These are phyloP conservation scores for Fraxinus nigra DNA, from an alignment of 305 asterid species.

Conservation along the genomic window DNA sequence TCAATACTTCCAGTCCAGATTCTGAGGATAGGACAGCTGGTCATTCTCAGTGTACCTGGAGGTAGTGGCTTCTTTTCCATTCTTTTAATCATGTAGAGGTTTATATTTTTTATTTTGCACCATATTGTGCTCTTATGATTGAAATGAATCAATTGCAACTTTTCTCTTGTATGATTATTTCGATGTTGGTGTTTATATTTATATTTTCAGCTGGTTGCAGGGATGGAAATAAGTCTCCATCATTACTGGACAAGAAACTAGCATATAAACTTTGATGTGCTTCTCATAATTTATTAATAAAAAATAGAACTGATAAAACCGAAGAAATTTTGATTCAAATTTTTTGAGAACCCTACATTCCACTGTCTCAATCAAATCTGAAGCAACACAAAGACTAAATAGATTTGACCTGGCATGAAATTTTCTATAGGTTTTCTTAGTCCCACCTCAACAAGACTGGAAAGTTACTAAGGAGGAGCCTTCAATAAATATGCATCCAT, in stretches of 20 bases:
- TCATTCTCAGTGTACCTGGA: conserved; percentile 93
- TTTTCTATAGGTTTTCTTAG: background rate
- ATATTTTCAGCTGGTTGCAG: background rate
- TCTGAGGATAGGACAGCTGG: conserved; percentile 89
- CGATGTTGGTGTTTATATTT: background rate
- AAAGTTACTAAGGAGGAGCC: background rate
- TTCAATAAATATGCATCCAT: background rate
- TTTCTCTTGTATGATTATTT: conserved; percentile 1
- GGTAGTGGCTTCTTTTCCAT: conserved; percentile 42
- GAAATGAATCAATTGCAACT: conserved; percentile 2
- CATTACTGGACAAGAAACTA: background rate
- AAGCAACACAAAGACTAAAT: background rate
- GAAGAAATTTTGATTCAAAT: background rate
- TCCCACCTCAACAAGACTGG: background rate
- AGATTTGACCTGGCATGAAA: background rate
- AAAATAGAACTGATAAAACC: background rate
- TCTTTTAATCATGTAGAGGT: conserved; percentile 14
- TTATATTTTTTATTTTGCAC: conserved; percentile 2
- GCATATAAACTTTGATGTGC: background rate
- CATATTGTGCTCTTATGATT: background rate
- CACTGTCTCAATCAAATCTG: background rate
- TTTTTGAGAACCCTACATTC: conserved; percentile 5
- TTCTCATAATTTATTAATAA: background rate
- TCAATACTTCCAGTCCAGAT: conserved; percentile 92
- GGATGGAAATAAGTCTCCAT: background rate